Evolutionary conservation across 345 rosid genomes (phyloP), one percentile per base, ranked within the genome.

Genomic region (Brassica nigra): DNA sequence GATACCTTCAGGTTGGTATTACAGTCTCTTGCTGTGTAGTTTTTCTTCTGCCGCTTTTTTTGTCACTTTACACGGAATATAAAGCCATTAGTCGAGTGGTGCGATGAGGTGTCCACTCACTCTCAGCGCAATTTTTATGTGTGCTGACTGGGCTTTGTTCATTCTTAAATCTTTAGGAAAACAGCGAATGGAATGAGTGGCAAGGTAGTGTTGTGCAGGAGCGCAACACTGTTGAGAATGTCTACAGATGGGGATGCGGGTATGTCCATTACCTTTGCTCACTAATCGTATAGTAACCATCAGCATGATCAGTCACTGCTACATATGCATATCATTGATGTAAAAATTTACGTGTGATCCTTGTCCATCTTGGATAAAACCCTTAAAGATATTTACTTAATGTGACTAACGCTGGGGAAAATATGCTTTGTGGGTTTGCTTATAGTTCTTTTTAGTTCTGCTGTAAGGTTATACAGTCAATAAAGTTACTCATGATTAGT

Each of bases 161-260:
- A 8, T 12, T 66, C 49, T 67, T 57, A 58, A 74, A 76, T 83
- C 73, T 83, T n/a, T 62, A 96, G 99, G 97, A 87, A 82, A 89
- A 90, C 74, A 79, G 78, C 37, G 97, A 93, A 70, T 96, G 99
- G 99, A 90, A 81, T 16, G 91, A 87, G 71, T 96, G 99, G 99
- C 94, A 92, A 83, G 76, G 82, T 37, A 84, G 75, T 83, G 90
- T 93, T 79, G 81, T 96, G 78, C 98, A 90, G 76, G 95, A 90
- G 81, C 97, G 99, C 57, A 96, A 93, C 82, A 85, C 82, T 33
- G 87, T 92, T 59, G 99, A 96, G 87, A 93, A 95, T 88, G 98
- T 95, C 76, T 87, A 86, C 75, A 86, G 90, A 77, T 96, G 99
- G 99, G 93, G 90, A 76, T 96, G 99, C 76, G 98, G 98, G 99